These are phyloP conservation scores for Fusarium verticillioides DNA, from an alignment of 2,329 filamentous ascomycete genomes.

Conservation along the genomic window DNA sequence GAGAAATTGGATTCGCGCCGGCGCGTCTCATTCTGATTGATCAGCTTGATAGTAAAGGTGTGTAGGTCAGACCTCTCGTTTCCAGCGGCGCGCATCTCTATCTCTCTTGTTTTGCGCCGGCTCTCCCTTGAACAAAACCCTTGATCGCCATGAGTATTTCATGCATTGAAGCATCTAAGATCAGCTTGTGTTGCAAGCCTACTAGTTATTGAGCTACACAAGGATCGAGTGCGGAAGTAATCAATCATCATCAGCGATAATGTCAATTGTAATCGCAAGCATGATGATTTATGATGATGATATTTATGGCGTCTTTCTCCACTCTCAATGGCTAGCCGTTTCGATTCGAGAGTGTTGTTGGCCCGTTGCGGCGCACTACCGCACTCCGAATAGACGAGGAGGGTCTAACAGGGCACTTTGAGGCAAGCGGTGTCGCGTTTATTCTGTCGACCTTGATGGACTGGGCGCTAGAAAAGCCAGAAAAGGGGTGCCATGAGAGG, in stretches of 20 bases:
- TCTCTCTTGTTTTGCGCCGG: slow-evolving; percentile 15
- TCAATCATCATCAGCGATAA: slow-evolving; percentile 29
- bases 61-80: slow-evolving; percentile 30
- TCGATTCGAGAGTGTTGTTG: slow-evolving; percentile 17
- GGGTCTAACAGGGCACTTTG: not conserved
- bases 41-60: slow-evolving; percentile 17
- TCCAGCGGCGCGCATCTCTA: slow-evolving; percentile 32
- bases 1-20: slow-evolving; percentile 32
- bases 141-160: slow-evolving; percentile 11
- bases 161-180: slow-evolving; percentile 17
- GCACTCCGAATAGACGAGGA: slow-evolving; percentile 36
- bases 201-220: slow-evolving; percentile 1
- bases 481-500: slow-evolving; percentile 11
- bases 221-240: slow-evolving; percentile 16
- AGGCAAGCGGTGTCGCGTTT: slow-evolving; percentile 2
- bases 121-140: slow-evolving; percentile 19
- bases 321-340: slow-evolving; percentile 26
- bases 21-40: slow-evolving; percentile 32
- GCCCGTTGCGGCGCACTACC: slow-evolving; percentile 33
- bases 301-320: slow-evolving; percentile 30
- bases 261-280: slow-evolving; percentile 18
- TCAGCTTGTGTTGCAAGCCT: not conserved
- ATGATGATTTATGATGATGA: slow-evolving; percentile 40
- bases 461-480: not conserved
- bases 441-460: slow-evolving; percentile 27